A percentile compares a stretch with the other conserved stretches of the same genome.
phyloP scores from a whole-genome alignment of 2,329 filamentous ascomycete genomes.

The Akanthomyces muscarius region DNA sequence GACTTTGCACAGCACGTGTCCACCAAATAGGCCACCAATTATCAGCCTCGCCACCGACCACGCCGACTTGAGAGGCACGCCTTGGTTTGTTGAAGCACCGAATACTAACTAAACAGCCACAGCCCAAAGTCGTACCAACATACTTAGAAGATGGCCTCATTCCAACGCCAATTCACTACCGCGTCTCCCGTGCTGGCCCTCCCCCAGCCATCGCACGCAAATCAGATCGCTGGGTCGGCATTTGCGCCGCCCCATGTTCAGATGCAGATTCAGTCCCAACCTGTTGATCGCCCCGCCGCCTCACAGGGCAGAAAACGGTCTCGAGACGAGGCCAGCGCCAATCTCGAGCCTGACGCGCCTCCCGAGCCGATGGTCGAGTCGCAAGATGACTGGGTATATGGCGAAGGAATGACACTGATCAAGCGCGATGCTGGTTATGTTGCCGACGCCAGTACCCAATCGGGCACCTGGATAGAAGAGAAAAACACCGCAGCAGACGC shows the following conservation, averaged over 20 bases:
- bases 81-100: constrained; percentile 10
- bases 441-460: constrained; percentile 59
- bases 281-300: neutral
- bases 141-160: constrained; percentile 29
- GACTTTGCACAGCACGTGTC: neutral
- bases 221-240: constrained; percentile 36
- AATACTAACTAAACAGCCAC: constrained; percentile 7
- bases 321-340: constrained; percentile 66
- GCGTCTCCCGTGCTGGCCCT: constrained; percentile 42
- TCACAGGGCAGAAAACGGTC: constrained; percentile 67
- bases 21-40: neutral
- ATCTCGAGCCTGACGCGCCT: constrained; percentile 58
- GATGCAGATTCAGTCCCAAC: constrained; percentile 23
- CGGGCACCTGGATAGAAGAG: constrained; percentile 70
- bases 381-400: constrained; percentile 64
- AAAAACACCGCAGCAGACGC: constrained; percentile 49
- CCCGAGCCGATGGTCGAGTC: constrained; percentile 43
- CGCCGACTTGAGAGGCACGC: neutral
- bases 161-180: constrained; percentile 29
- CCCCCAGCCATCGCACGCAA: constrained; percentile 40
- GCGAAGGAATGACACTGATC: constrained; percentile 69
- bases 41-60: neutral
- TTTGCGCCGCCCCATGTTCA: constrained; percentile 27
- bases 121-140: neutral
- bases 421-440: constrained; percentile 58